A percentile compares a stretch with the other conserved stretches of the same genome.
These are phyloP conservation scores for Colletotrichum sp. DNA, from an alignment of 2,329 filamentous ascomycete genomes.

Conservation along the genomic window DNA sequence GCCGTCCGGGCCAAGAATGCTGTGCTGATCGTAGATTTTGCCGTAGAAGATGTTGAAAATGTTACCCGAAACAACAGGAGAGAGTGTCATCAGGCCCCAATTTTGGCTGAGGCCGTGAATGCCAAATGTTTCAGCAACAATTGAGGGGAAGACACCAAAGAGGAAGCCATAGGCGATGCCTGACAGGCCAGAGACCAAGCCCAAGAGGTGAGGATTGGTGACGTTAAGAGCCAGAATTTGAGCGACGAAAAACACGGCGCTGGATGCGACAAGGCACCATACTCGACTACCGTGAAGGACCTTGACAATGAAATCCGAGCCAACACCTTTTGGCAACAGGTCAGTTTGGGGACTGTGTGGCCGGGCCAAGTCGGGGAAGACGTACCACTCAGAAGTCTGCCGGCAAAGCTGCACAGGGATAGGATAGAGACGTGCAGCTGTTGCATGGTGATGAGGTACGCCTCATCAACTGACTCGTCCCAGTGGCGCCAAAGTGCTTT, in stretches of 20 bases:
- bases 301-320: slow-evolving; percentile 89
- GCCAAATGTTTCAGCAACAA: slow-evolving; percentile 89
- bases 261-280: slow-evolving; percentile 86
- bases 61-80: slow-evolving; percentile 86
- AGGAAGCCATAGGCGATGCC: slow-evolving; percentile 92
- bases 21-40: slow-evolving; percentile 80
- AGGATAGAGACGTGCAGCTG: slow-evolving; percentile 93
- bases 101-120: slow-evolving; percentile 90
- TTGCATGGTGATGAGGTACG: slow-evolving; percentile 81
- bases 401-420: slow-evolving; percentile 85
- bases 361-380: slow-evolving; percentile 4
- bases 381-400: slow-evolving; percentile 77
- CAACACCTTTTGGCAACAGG: slow-evolving; percentile 64
- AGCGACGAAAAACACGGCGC: slow-evolving; percentile 76
- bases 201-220: slow-evolving; percentile 76
- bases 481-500: slow-evolving; percentile 89
- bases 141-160: slow-evolving; percentile 91
- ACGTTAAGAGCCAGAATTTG: slow-evolving; percentile 80
- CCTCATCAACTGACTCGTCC: slow-evolving; percentile 72
- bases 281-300: slow-evolving; percentile 79
- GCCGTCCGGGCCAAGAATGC: slow-evolving; percentile 68
- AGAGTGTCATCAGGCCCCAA: slow-evolving; percentile 94
- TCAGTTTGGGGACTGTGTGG: neutral
- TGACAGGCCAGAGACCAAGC: slow-evolving; percentile 79
- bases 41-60: slow-evolving; percentile 95